Conservation (phyloP, 495 filamentous ascomycete species). For the Bombardia bombarda region DNA sequence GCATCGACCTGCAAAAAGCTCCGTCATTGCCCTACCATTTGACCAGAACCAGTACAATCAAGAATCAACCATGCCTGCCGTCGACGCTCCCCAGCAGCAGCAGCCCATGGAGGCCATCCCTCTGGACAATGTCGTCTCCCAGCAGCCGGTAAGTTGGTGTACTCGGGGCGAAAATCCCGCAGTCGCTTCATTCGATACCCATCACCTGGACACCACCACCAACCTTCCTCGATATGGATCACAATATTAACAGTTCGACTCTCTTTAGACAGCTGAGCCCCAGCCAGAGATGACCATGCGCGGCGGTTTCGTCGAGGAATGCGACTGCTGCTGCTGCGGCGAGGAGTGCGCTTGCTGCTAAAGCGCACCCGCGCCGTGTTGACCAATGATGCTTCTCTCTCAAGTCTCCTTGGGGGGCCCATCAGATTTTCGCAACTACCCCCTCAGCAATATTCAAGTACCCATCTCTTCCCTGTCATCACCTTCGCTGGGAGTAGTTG, state of each 20-base stretch:
- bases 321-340: conserved; percentile 19
- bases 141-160: conserved; percentile 22
- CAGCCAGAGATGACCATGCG: conserved; percentile 24
- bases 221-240: too few relatives aligned
- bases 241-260: too few relatives aligned
- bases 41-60: conserved; percentile 2
- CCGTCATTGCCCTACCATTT: neutral
- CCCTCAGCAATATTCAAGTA: neutral
- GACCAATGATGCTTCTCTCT: neutral
- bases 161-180: too few relatives aligned
- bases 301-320: conserved; percentile 24
- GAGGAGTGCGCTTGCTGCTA: conserved; percentile 23
- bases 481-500: too few relatives aligned
- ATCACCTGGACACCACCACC: too few relatives aligned
- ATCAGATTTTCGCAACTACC: neutral
- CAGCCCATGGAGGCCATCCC: conserved; percentile 20
- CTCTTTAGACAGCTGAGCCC: conserved; percentile 11
- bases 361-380: too few relatives aligned
- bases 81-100: conserved; percentile 18
- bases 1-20: neutral
- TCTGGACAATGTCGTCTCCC: conserved; percentile 12
- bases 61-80: conserved; percentile 22
- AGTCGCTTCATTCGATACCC: too few relatives aligned
- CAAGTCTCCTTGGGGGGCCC: neutral
- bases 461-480: neutral